Conservation (phyloP, 1,284 basidiomycete species). For the Trametes sp. region DNA sequence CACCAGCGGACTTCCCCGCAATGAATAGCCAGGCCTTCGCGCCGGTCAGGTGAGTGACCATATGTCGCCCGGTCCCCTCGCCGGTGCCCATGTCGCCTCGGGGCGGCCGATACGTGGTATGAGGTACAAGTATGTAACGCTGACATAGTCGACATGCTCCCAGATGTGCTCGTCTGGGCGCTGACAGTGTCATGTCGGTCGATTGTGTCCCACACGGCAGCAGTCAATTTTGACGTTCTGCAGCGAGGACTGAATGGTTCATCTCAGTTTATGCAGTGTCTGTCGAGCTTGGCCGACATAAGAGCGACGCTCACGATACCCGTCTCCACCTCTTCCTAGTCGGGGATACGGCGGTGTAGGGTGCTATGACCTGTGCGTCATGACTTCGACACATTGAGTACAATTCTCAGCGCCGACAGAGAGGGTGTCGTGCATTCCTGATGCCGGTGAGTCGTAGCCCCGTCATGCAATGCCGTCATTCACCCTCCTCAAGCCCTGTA, state of each 20-base stretch:
- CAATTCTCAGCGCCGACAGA: neutral
- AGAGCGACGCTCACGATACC: neutral
- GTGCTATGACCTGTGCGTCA: neutral
- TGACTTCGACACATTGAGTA: neutral
- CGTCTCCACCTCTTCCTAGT: neutral
- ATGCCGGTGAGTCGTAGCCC: neutral
- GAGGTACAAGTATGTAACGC: neutral
- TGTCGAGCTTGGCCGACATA: neutral
- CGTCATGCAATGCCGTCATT: neutral
- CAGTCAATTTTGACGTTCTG: neutral
- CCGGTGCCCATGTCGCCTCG: neutral
- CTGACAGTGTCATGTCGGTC: neutral
- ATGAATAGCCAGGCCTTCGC: slow-evolving; percentile 1
- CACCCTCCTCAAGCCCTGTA: neutral
- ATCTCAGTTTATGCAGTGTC: neutral
- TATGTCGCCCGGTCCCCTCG: neutral
- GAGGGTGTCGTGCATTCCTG: neutral
- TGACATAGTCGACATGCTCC: neutral
- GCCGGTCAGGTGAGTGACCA: slow-evolving; percentile 7
- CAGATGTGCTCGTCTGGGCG: neutral
- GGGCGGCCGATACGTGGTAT: slow-evolving; percentile 11
- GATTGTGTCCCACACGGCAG: neutral
- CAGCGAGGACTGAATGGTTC: neutral
- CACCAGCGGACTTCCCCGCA: slow-evolving; percentile 7
- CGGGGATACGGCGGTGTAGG: neutral